Evolutionary conservation across 768 basidiomycete species (phyloP), one percentile per base, ranked within the genome.

Genomic region (Stropharia rugosoannulata): DNA sequence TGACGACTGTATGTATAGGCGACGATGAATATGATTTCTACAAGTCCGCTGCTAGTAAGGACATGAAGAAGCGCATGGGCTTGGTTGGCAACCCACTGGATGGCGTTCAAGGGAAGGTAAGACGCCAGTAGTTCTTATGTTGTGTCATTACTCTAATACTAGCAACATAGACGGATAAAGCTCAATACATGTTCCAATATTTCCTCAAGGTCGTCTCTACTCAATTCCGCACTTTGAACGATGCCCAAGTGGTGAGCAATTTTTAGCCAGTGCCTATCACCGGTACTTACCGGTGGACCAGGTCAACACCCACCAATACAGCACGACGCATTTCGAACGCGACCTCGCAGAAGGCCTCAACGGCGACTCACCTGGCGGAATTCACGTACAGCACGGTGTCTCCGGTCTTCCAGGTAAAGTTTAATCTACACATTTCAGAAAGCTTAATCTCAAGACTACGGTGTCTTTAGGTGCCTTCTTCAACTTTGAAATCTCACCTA

Each of bases 121-220:
- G 42, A 37, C 42, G 25, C 12, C 10, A 6, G 25, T 12, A 36
- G 5, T 15, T 38, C 16, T 9, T 19, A 7, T 13, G 19, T 35
- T 15, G 9, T 15, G 36, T 38, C 13, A 16, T 15, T 29, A 2
- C 38, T 55, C 12, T 46, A 25, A 19, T 40, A 3, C 35, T 6
- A 5, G 11, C 25, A 15, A 5, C 45, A 40, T 18, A 91, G 88
- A 94, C 93, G 1, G 75, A 71, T 61, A 89, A 90, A 66, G 72
- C 86, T 22, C 83, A 93, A 62, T 96, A 93, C 70, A 95, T 97
- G 93, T 97, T 94, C 82, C 94, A 98, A 68, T 96, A 98, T 73
- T 98, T 98, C 85, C 80, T 99, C 66, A 99, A 99, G 73, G 96
- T 99, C 43, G 97, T 99, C 39, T 93, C 94, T 6, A 99, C 96